Evolutionary conservation across 1,139 yeast genomes (phyloP).

Genomic region (Lodderomyces theae): DNA sequence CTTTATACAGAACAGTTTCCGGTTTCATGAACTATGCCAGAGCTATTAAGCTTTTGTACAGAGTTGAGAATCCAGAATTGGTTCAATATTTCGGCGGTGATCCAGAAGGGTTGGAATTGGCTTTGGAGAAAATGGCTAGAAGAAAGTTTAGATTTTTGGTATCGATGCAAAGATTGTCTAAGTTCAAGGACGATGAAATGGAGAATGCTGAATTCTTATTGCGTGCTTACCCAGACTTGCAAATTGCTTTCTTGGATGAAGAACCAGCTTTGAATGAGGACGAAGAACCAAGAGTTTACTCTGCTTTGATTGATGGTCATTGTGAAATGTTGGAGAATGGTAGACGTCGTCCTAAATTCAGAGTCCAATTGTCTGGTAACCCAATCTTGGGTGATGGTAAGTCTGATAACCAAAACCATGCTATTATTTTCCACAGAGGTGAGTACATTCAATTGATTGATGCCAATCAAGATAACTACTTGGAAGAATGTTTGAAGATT

Average conservation of each 20-base stretch:
- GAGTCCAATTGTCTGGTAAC: constrained; percentile 97
- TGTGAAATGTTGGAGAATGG: constrained; percentile 98
- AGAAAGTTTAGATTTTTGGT: constrained; percentile 96
- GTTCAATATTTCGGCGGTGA: constrained; percentile 98
- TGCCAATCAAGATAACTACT: constrained; percentile 97
- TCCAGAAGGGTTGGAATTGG: constrained; percentile 92
- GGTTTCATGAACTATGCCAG: constrained; percentile 99
- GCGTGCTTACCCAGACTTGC: constrained; percentile 98
- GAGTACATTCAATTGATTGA: constrained; percentile 96
- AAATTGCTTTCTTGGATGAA: constrained; percentile 97
- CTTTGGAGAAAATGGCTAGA: constrained; percentile 98
- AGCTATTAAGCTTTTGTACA: constrained; percentile 93
- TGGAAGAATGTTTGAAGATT: constrained; percentile 97
- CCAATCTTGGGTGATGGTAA: constrained; percentile 99
- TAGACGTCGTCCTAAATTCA: constrained; percentile 96
- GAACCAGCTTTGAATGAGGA: constrained; percentile 87
- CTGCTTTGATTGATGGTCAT: constrained; percentile 97
- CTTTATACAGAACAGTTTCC: constrained; percentile 95
- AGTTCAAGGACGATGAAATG: constrained; percentile 95
- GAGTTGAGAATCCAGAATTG: constrained; percentile 98
- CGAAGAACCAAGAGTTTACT: constrained; percentile 95
- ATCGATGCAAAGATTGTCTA: constrained; percentile 97
- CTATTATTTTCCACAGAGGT: constrained; percentile 96
- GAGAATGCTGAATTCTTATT: constrained; percentile 97
- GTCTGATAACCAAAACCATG: constrained; percentile 98